A percentile compares a stretch with the other conserved stretches of the same genome.
These are phyloP conservation scores for Elasticomyces elasticus DNA, from an alignment of 495 filamentous ascomycete species.

Conservation along the genomic window DNA sequence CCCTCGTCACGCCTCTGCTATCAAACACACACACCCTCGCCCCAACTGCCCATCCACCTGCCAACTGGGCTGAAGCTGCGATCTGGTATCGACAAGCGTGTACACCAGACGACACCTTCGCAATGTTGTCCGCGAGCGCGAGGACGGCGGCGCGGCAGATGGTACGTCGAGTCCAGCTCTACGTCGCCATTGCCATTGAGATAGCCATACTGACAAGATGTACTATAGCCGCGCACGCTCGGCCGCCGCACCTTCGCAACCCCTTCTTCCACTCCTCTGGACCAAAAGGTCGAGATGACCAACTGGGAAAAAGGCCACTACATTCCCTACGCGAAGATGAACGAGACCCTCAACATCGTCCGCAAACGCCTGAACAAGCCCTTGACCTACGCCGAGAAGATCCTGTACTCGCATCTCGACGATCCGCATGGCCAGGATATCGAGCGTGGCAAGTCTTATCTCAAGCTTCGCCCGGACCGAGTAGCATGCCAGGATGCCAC, in stretches of 20 bases:
- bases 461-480: conserved; percentile 91
- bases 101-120: conserved; percentile 1
- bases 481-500: conserved; percentile 99
- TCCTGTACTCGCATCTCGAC: conserved; percentile 97
- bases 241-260: conserved; percentile 24
- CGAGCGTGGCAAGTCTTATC: conserved; percentile 88
- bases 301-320: conserved; percentile 69
- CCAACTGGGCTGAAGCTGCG: not conserved
- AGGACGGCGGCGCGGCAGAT: conserved; percentile 23
- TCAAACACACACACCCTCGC: not conserved
- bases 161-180: conserved; percentile 15
- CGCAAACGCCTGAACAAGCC: conserved; percentile 80
- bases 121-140: conserved; percentile 22
- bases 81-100: not conserved
- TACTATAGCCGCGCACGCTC: conserved; percentile 12
- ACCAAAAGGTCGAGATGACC: conserved; percentile 68
- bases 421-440: conserved; percentile 94
- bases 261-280: conserved; percentile 43
- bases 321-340: conserved; percentile 93
- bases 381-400: conserved; percentile 94
- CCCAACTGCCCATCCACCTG: too few species aligned
- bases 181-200: not conserved
- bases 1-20: too few species aligned
- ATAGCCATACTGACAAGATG: conserved; percentile 2
- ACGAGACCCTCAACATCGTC: conserved; percentile 88